Evolutionary conservation across 2,329 filamentous ascomycete species (phyloP).

Genomic region (Leptographium lundbergii): DNA sequence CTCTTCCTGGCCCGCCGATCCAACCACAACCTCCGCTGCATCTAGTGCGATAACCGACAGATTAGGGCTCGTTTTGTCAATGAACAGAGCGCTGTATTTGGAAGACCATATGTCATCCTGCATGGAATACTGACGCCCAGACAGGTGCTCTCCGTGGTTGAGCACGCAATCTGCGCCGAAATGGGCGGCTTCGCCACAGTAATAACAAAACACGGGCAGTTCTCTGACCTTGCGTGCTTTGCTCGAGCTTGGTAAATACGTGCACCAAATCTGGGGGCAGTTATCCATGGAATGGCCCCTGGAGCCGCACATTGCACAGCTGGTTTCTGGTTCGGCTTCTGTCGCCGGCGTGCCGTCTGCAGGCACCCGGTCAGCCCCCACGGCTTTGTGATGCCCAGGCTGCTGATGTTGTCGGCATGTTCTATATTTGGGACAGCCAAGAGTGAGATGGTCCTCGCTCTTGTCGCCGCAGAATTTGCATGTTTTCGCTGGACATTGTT

Average conservation of each 20-base stretch:
- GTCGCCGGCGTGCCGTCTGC: not conserved
- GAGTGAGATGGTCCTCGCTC: constrained; percentile 30
- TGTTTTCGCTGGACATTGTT: constrained; percentile 28
- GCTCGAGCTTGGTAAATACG: constrained; percentile 29
- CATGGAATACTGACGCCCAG: constrained; percentile 7
- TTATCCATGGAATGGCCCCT: not conserved
- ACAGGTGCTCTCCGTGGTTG: constrained; percentile 11
- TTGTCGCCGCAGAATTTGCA: constrained; percentile 36
- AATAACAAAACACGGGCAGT: constrained; percentile 41
- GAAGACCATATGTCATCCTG: constrained; percentile 33
- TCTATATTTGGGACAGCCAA: constrained; percentile 31
- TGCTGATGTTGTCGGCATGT: not conserved
- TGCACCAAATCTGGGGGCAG: constrained; percentile 41
- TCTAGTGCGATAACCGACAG: not conserved
- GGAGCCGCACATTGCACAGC: not conserved
- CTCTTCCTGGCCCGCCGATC: not conserved
- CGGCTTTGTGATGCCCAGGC: not conserved
- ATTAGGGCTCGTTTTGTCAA: not conserved
- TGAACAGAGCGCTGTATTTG: not conserved
- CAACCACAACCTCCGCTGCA: not conserved
- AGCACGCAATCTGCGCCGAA: constrained; percentile 43
- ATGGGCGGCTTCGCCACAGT: constrained; percentile 41
- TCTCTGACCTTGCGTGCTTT: constrained; percentile 17
- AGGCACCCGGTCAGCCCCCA: not conserved
- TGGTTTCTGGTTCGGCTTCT: not conserved